Conservation (phyloP, 164 flowering plant species). For the Litsea cubeba region DNA sequence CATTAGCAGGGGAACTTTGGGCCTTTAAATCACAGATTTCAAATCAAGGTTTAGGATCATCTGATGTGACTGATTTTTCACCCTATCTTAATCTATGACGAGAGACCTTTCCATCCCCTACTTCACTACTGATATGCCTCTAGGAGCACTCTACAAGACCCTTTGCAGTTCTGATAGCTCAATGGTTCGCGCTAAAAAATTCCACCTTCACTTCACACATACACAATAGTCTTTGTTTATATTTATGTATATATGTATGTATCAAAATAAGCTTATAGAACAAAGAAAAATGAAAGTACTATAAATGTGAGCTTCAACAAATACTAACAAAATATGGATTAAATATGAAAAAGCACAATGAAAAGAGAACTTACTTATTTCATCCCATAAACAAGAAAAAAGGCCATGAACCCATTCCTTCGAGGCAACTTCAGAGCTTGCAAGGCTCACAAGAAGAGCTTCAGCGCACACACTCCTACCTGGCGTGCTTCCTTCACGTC, state of each 20-base stretch:
- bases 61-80: too few species aligned
- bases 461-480: slow-evolving; percentile 14
- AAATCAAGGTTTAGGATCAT: too few species aligned
- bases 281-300: neutral
- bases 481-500: neutral
- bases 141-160: too few species aligned
- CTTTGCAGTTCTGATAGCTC: too few species aligned
- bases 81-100: too few species aligned
- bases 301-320: neutral
- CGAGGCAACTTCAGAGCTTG: slow-evolving; percentile 21
- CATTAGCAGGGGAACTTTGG: too few species aligned
- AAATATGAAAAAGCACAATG: neutral
- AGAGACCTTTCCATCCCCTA: too few species aligned
- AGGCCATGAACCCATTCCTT: slow-evolving; percentile 18
- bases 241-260: neutral
- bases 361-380: slow-evolving; percentile 15
- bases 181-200: too few species aligned
- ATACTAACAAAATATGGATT: neutral
- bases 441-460: slow-evolving; percentile 25
- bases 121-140: too few species aligned
- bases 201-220: too few species aligned
- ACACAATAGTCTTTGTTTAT: too few species aligned
- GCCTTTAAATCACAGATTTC: neutral
- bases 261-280: neutral
- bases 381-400: slow-evolving; percentile 28